phyloP scores from a whole-genome alignment of 306 rosid species.

The barrel medic (Medicago truncatula) region DNA sequence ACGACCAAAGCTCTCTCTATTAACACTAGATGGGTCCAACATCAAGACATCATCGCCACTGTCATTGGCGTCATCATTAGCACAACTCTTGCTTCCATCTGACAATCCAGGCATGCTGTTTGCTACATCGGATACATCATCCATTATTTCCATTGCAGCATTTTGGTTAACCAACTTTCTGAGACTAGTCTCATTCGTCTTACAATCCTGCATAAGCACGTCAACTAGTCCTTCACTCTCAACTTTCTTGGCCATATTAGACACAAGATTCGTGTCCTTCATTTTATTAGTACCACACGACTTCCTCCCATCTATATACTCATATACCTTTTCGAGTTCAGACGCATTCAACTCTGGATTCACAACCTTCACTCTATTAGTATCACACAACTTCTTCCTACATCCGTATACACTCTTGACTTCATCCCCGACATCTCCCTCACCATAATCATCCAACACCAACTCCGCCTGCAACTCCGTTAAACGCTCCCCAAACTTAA shows the following conservation, averaged over 20 bases:
- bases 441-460: constrained; percentile 23
- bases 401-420: constrained; percentile 24
- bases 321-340: constrained; percentile 2
- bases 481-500: constrained; percentile 47
- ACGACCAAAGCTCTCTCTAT: constrained; percentile 40
- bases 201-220: constrained; percentile 34
- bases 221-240: constrained; percentile 30
- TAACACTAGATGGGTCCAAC: constrained; percentile 44
- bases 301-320: constrained; percentile 32
- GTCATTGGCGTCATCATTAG: neutral
- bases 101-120: constrained; percentile 42
- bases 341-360: constrained; percentile 5
- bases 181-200: neutral
- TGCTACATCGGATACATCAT: constrained; percentile 35
- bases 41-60: constrained; percentile 43
- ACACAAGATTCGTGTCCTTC: constrained; percentile 19
- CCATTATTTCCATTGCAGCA: constrained; percentile 17
- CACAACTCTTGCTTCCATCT: constrained; percentile 41
- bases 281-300: constrained; percentile 42
- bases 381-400: constrained; percentile 41
- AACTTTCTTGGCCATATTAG: constrained; percentile 37
- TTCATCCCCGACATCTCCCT: constrained; percentile 42
- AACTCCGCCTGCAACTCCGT: constrained; percentile 57
- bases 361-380: constrained; percentile 41
- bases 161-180: constrained; percentile 18